Evolutionary conservation across 31 red algal genomes (phyloP), one percentile per base, ranked within the genome.

Genomic region (Asparagopsis taxiformis): DNA sequence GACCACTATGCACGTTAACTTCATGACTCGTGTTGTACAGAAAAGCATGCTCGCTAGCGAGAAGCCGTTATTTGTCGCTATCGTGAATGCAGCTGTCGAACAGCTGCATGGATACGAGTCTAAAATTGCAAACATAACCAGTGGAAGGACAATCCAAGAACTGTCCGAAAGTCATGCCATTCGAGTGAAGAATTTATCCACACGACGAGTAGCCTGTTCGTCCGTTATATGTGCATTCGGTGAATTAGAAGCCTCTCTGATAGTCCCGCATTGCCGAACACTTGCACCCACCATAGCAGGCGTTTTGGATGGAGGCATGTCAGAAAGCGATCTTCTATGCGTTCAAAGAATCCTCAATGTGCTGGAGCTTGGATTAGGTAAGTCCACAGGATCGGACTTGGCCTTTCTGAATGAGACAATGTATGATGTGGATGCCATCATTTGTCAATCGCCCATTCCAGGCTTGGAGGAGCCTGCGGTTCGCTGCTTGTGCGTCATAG

Each of bases 201-300:
- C 52, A 16, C 49, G 68, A 22, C 44, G 72, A 51, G 37, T 72
- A 9, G 88, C 79, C 2, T 92, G 88, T 54, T 70, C 79, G 0
- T 84, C 78, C 5, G 48, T 92, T 26, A 68, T 92, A 46, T 48
- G 39, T 26, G 88, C 79, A n/a, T 92, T 92, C 49, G 78, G 48
- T 8, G 48, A 34, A 55, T 33, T 92, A 35, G 65, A 92, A 51
- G 55, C 88, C 22, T 19, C 19, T 21, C 59, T 92, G 41, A 41
- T 92, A 13, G 52, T 32, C 1, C 38, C 78, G 4, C 65, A 80
- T 52, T 84, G 79, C 74, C 55, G 39, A 21, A 34, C 79, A 5
- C 43, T 92, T 17, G 77, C 88, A 1, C 88, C 88, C 3, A 69
- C 29, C 7, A 74, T 92, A 29, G 84, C 84, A 61, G 78, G 56